These are phyloP conservation scores for Blastosporella zonata DNA, from an alignment of 1,284 basidiomycete genomes.

Conservation along the genomic window DNA sequence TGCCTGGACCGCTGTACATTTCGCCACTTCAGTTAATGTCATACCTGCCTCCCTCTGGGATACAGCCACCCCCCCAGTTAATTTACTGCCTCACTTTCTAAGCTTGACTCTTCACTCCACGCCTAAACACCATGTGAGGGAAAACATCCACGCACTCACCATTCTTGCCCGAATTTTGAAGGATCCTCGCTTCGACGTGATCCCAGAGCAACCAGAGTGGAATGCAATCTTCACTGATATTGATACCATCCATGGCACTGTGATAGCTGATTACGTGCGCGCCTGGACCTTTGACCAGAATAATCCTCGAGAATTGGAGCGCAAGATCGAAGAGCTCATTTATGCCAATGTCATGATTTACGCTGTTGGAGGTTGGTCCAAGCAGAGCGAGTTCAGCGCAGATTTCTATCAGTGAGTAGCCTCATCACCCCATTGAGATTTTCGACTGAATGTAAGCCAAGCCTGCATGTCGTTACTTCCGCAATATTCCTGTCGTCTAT, in stretches of 20 bases:
- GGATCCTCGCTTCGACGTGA: slow-evolving; percentile 32
- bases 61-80: not conserved
- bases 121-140: not conserved
- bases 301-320: slow-evolving; percentile 33
- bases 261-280: slow-evolving; percentile 38
- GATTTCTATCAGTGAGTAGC: slow-evolving; percentile 31
- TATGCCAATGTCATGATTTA: slow-evolving; percentile 40
- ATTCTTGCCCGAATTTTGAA: slow-evolving; percentile 41
- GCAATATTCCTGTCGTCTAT: slow-evolving; percentile 45
- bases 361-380: slow-evolving; percentile 34
- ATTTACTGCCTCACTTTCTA: not conserved
- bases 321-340: slow-evolving; percentile 42
- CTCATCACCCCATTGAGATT: not conserved
- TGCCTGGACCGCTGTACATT: slow-evolving; percentile 33
- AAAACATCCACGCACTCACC: slow-evolving; percentile 32
- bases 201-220: not conserved
- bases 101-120: not conserved
- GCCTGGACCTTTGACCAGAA: slow-evolving; percentile 41
- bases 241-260: slow-evolving; percentile 30
- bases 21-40: slow-evolving; percentile 9
- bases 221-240: slow-evolving; percentile 19
- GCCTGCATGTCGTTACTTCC: slow-evolving; percentile 53
- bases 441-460: slow-evolving; percentile 17
- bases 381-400: slow-evolving; percentile 27
- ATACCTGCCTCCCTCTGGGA: slow-evolving; percentile 16